Conservation (phyloP, 2,329 filamentous ascomycete genomes). For the Diaporthe velutina region DNA sequence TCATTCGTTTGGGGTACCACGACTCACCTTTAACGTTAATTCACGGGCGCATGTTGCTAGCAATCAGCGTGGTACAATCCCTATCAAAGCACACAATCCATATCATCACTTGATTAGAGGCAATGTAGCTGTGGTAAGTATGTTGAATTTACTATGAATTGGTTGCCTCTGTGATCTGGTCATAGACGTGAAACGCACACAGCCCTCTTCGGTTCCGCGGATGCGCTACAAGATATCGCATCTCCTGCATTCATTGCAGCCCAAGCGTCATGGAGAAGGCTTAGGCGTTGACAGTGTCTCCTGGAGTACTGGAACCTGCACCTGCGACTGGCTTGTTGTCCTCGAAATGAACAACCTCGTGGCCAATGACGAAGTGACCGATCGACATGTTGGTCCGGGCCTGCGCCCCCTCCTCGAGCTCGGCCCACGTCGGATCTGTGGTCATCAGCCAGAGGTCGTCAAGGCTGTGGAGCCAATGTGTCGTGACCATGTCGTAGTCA, state of each 20-base stretch:
- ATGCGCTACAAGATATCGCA: too few relatives aligned
- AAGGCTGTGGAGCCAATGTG: constrained; percentile 24
- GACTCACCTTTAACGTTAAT: neutral
- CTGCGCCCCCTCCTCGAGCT: constrained; percentile 11
- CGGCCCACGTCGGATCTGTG: constrained; percentile 21
- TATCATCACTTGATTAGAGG: neutral
- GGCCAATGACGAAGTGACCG: constrained; percentile 23
- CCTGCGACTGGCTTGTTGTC: neutral
- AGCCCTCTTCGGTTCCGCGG: neutral
- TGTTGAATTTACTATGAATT: neutral
- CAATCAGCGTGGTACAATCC: neutral
- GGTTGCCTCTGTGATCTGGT: neutral
- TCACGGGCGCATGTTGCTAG: neutral
- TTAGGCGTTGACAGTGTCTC: neutral
- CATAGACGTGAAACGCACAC: neutral
- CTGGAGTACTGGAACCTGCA: neutral
- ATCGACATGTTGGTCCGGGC: constrained; percentile 1
- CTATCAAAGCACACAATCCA: too few relatives aligned
- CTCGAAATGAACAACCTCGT: constrained; percentile 25
- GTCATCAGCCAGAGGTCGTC: constrained; percentile 15
- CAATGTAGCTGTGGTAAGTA: too few relatives aligned
- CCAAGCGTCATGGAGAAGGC: neutral
- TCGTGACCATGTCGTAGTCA: constrained; percentile 18
- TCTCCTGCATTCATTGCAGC: neutral
- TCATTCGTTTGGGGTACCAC: neutral